These are phyloP conservation scores for Theileria parva DNA, from an alignment of 169 alveolate species.

Conservation along the genomic window DNA sequence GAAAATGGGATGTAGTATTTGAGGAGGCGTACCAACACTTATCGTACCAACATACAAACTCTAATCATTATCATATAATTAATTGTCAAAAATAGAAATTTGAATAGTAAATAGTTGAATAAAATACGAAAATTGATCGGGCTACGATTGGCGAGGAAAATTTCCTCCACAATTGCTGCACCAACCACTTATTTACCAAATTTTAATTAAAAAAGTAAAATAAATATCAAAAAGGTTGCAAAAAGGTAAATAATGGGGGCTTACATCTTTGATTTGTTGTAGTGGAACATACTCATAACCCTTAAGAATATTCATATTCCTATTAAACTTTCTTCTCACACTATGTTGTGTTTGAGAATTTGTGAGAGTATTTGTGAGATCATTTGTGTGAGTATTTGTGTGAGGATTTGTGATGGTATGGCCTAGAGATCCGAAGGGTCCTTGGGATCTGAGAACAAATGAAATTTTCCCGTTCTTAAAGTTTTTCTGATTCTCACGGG, in stretches of 20 bases:
- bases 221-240: not conserved
- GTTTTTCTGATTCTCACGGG: conserved; percentile 15
- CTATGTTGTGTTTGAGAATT: too few species aligned
- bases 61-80: conserved; percentile 36
- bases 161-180: not conserved
- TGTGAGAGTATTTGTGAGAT: not conserved
- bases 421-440: conserved; percentile 54
- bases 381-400: not conserved
- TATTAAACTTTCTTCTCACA: not conserved
- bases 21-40: conserved; percentile 79
- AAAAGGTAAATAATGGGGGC: not conserved
- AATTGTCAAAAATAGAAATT: not conserved
- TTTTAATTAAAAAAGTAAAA: too few species aligned
- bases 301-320: not conserved
- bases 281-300: conserved; percentile 38
- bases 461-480: conserved; percentile 52
- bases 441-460: conserved; percentile 41
- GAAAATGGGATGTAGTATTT: conserved; percentile 78
- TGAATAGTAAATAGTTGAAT: not conserved
- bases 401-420: not conserved
- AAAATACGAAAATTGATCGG: not conserved
- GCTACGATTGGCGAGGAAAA: not conserved
- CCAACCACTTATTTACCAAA: not conserved
- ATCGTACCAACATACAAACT: conserved; percentile 72
- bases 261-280: conserved; percentile 51